phyloP scores from a whole-genome alignment of 345 rosid species.

The Noccaea bulbosa region DNA sequence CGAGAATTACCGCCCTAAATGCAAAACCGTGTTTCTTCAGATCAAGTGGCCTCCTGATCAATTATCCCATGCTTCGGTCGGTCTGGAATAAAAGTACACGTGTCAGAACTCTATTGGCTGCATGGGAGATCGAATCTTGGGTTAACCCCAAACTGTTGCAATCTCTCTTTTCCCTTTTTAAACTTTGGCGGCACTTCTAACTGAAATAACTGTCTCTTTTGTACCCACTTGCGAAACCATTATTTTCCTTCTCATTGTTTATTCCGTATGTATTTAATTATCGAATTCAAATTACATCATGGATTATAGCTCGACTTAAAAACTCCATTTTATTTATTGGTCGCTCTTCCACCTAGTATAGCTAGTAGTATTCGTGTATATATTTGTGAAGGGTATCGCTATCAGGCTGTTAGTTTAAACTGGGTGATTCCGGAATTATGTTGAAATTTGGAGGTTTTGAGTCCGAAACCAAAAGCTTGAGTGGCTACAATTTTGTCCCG shows the following conservation, averaged over 20 bases:
- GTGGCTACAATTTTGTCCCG: not conserved
- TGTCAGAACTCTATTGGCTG: constrained; percentile 25
- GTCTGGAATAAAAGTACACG: constrained; percentile 39
- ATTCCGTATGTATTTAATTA: not conserved
- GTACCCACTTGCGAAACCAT: constrained; percentile 36
- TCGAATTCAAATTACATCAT: not conserved
- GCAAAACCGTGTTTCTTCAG: constrained; percentile 41
- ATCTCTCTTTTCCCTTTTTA: constrained; percentile 7
- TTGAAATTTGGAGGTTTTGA: not conserved
- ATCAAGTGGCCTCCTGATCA: constrained; percentile 25
- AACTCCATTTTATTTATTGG: not conserved
- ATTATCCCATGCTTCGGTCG: constrained; percentile 47
- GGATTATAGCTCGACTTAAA: not conserved
- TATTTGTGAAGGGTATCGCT: not conserved
- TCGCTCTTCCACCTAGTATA: not conserved
- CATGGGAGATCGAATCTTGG: constrained; percentile 40
- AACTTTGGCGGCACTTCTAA: constrained; percentile 43
- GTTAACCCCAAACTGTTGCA: constrained; percentile 46
- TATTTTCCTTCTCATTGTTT: not conserved
- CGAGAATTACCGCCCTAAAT: not conserved
- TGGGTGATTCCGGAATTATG: not conserved
- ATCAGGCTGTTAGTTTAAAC: not conserved
- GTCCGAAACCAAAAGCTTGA: not conserved
- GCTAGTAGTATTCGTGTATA: constrained; percentile 9
- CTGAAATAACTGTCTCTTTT: constrained; percentile 46